Evolutionary conservation across 2,329 filamentous ascomycete species (phyloP), one percentile per base, ranked within the genome.

Genomic region (Beauveria brongniartii): DNA sequence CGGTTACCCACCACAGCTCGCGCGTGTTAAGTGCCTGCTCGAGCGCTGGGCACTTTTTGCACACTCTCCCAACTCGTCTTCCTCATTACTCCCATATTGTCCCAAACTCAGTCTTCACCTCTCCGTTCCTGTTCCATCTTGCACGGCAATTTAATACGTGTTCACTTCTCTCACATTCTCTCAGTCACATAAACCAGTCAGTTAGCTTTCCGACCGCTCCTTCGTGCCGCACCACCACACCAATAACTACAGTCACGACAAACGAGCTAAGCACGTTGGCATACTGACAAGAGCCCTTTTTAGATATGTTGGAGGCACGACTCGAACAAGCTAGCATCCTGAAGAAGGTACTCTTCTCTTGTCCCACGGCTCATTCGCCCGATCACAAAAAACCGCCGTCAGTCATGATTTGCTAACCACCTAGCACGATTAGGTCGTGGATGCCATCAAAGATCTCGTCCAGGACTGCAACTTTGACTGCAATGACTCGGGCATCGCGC

Each of bases 381-480:
- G 53, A 26, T 34, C 48, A 1, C 55, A 18, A 5, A 24, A 24
- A 18, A 16, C 5, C 12, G 26, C 16, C 47, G 7, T 43, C 52
- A 47, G 54, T 67, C 72, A 24, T 61, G 59, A 43, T 40, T 30
- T 54, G 55, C 64, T 63, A 46, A 50, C 62, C 7, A n/a, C n/a
- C 51, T n/a, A n/a, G 28, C 22, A 43, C 26, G 48, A 22, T 54
- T 67, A 96, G 92, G 91, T 97, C 65, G 92, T 99, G 71, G 95
- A 99, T 75, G 91, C 95, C 69, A 97, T 99, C 87, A 97, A 97
- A 79, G 94, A 99, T 72, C 87, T 99, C 56, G 94, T 99, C 59
- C 94, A 97, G 78, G 94, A 99, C 80, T 99, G 94, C 87, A 99
- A 99, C 80, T 99, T 99, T 80, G 94, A 99, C 83, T 99, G 95